Base-by-base conservation (phyloP, 2,329 filamentous ascomycete genomes). In the Hymenoscyphus linearis region DNA sequence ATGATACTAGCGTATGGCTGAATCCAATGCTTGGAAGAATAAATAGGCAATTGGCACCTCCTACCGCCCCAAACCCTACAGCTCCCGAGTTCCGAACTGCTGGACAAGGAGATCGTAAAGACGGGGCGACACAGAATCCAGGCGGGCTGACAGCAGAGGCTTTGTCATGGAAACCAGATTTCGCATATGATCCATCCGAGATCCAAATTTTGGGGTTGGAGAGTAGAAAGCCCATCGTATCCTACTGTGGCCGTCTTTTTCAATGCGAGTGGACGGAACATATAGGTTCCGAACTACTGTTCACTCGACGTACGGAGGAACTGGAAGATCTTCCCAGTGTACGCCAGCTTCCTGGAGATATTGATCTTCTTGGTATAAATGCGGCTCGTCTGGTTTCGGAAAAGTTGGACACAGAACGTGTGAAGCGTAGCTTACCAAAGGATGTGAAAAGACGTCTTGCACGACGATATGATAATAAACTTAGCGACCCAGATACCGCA, bases 171-270 rank as follows among this genome's bases (percentile, higher is more conserved):
- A 63, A 36, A 56, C 16, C 36, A 36, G 44, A 50, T 22, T 18
- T 22, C 12, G 6, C 22, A 25, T 22, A 25, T 13, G 44, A 50
- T 50, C 26, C 60, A 65, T 34, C 67, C 18, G 65, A 67, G 27
- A 44, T 96, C 5, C 91, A 96, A 71, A 87, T 97, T 57, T 79
- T 95, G n/a, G 91, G 91, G 31, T 80, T 97, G 3, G 89, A 96
- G 74, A 87, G 87, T 1, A 70, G 77, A 2, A 88, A 89, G 55
- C 93, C 93, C 0, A 78, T 96, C 31, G 81, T 96, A 62, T 88
- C 89, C 25, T 96, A 96, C 75, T 83, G 88, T 61, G 89, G 89
- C 34, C 84, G 87, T 64, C 78, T 96, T 25, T 95, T 93, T 72
- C 86, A 85, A 65, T 93, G 91, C 66, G 78, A 85, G 53, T 98